phyloP scores from a whole-genome alignment of 768 basidiomycete genomes.

The Collybia nuda region DNA sequence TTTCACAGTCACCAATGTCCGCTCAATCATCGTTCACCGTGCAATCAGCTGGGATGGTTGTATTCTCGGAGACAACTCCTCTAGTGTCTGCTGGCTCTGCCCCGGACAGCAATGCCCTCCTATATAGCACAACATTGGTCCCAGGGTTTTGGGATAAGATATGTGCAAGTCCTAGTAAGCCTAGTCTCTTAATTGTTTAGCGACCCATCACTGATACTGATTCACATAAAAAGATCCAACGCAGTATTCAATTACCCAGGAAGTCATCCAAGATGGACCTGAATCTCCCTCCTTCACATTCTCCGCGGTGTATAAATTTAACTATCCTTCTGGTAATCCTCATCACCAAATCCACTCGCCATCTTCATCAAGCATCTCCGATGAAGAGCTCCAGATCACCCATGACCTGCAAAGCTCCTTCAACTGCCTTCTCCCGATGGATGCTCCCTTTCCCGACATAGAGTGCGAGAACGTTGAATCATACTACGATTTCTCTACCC shows the following conservation, averaged over 20 bases:
- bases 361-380: slow-evolving; percentile 10
- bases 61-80: slow-evolving; percentile 51
- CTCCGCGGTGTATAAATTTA: slow-evolving; percentile 61
- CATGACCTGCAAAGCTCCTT: slow-evolving; percentile 12
- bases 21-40: slow-evolving; percentile 61
- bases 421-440: slow-evolving; percentile 19
- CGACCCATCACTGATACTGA: slow-evolving; percentile 8
- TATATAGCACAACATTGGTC: slow-evolving; percentile 63
- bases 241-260: slow-evolving; percentile 64
- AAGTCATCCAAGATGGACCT: slow-evolving; percentile 43
- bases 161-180: slow-evolving; percentile 52
- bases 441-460: slow-evolving; percentile 7
- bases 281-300: slow-evolving; percentile 37
- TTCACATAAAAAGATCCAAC: slow-evolving; percentile 55
- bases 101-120: slow-evolving; percentile 26
- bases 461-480: slow-evolving; percentile 10
- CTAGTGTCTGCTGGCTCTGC: slow-evolving; percentile 28
- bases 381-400: slow-evolving; percentile 9
- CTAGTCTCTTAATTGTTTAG: neutral
- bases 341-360: slow-evolving; percentile 11
- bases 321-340: slow-evolving; percentile 27
- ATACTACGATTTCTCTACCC: slow-evolving; percentile 12
- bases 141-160: slow-evolving; percentile 68
- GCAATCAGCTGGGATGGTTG: slow-evolving; percentile 42
- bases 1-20: slow-evolving; percentile 43